phyloP scores from a whole-genome alignment of 495 filamentous ascomycete genomes.

The Aspergillus bertholletiae region DNA sequence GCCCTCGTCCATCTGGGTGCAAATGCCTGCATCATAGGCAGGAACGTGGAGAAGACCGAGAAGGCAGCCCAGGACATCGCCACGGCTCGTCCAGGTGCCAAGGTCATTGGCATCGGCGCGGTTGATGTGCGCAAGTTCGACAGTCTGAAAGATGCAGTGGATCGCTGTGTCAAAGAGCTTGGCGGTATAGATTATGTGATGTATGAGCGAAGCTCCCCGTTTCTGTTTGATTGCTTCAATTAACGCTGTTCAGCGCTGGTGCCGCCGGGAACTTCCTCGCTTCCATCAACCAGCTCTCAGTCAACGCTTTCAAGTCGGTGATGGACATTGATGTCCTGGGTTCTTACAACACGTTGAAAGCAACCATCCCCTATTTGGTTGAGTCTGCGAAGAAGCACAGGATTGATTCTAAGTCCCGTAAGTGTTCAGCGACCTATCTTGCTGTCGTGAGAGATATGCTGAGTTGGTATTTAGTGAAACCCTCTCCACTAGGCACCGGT shows the following conservation, averaged over 20 bases:
- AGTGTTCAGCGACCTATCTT: constrained; percentile 13
- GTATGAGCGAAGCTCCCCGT: constrained; percentile 42
- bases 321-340: constrained; percentile 96
- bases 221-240: neutral
- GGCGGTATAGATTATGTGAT: constrained; percentile 92
- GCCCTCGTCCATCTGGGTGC: constrained; percentile 88
- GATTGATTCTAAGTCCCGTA: constrained; percentile 44
- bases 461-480: constrained; percentile 21
- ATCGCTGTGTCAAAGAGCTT: constrained; percentile 73
- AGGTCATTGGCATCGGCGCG: constrained; percentile 78
- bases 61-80: constrained; percentile 74
- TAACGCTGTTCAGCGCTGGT: constrained; percentile 61
- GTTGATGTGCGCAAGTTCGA: constrained; percentile 80
- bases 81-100: constrained; percentile 68
- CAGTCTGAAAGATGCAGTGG: constrained; percentile 66
- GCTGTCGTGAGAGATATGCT: neutral
- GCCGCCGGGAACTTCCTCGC: constrained; percentile 96
- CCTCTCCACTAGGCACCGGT: constrained; percentile 53
- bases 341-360: constrained; percentile 93
- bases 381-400: constrained; percentile 63
- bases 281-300: constrained; percentile 71
- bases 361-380: constrained; percentile 74
- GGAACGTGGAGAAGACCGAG: constrained; percentile 88
- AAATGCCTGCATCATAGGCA: constrained; percentile 89
- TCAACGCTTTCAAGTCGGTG: constrained; percentile 92